Percentiles rank a stretch among this genome's conserved stretches.
phyloP scores from a whole-genome alignment of 495 filamentous ascomycete species.

The Penicillium odoratum region DNA sequence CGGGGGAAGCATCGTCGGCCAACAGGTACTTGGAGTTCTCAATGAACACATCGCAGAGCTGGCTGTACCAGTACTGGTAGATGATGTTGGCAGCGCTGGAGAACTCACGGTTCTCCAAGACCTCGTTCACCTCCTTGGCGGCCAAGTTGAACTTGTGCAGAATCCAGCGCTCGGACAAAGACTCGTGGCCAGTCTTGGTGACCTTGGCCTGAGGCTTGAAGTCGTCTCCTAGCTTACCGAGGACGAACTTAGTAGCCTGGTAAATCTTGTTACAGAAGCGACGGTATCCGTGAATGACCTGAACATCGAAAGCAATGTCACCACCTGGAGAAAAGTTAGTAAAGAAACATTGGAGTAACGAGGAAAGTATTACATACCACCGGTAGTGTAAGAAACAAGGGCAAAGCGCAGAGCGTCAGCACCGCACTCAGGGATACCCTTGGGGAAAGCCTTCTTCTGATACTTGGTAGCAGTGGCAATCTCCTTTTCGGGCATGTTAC shows the following conservation, averaged over 20 bases:
- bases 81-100: constrained; percentile 58
- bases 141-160: constrained; percentile 75
- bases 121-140: constrained; percentile 70
- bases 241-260: constrained; percentile 83
- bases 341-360: constrained; percentile 11
- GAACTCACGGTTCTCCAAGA: constrained; percentile 72
- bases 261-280: constrained; percentile 93
- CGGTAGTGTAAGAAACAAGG: constrained; percentile 81
- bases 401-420: constrained; percentile 83
- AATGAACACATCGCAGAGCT: constrained; percentile 68
- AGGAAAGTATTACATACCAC: constrained; percentile 47
- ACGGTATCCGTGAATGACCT: constrained; percentile 80
- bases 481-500: constrained; percentile 76
- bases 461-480: constrained; percentile 70
- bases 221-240: constrained; percentile 71
- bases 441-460: constrained; percentile 74
- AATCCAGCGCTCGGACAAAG: constrained; percentile 81
- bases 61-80: constrained; percentile 70
- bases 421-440: constrained; percentile 85
- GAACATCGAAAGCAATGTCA: constrained; percentile 82
- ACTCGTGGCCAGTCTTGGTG: constrained; percentile 63
- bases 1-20: constrained; percentile 55
- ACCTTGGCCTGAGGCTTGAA: constrained; percentile 62
- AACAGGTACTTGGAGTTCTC: constrained; percentile 80
- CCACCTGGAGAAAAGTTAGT: constrained; percentile 44